Conservation (phyloP, 345 rosid species). For the Kernera saxatilis region DNA sequence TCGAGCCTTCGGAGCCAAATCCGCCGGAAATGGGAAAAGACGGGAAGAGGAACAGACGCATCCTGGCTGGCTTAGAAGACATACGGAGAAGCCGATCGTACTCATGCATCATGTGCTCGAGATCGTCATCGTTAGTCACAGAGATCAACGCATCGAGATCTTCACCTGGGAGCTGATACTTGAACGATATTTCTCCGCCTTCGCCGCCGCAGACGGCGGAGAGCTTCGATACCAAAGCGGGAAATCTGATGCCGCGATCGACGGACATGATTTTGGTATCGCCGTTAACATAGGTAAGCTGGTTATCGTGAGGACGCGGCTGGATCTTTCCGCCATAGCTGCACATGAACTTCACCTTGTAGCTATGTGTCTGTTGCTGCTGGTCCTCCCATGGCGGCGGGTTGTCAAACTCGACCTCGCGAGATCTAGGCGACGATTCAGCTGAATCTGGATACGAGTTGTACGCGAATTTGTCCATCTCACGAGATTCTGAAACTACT, state of each 20-base stretch:
- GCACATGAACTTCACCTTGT: conserved; percentile 80
- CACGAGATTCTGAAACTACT: not conserved
- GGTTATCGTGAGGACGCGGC: conserved; percentile 95
- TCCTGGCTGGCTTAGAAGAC: conserved; percentile 68
- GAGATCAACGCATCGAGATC: conserved; percentile 94
- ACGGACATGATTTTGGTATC: conserved; percentile 88
- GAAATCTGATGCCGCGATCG: conserved; percentile 59
- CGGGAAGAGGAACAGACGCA: conserved; percentile 81
- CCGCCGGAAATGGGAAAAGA: conserved; percentile 22
- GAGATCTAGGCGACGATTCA: conserved; percentile 84
- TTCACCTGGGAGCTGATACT: conserved; percentile 96
- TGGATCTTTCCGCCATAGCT: conserved; percentile 96
- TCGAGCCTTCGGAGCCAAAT: conserved; percentile 54
- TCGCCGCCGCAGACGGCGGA: conserved; percentile 50
- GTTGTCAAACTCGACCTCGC: conserved; percentile 78
- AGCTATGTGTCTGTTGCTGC: conserved; percentile 33
- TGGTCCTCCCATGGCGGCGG: conserved; percentile 78
- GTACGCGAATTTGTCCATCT: conserved; percentile 68
- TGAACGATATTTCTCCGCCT: conserved; percentile 50
- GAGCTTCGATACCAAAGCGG: conserved; percentile 50
- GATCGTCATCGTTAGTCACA: conserved; percentile 86
- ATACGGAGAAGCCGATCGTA: conserved; percentile 72
- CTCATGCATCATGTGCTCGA: conserved; percentile 91
- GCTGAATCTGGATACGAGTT: conserved; percentile 74
- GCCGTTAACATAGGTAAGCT: conserved; percentile 75